These are phyloP conservation scores for Monascus ruber DNA, from an alignment of 2,329 filamentous ascomycete genomes.

Conservation along the genomic window DNA sequence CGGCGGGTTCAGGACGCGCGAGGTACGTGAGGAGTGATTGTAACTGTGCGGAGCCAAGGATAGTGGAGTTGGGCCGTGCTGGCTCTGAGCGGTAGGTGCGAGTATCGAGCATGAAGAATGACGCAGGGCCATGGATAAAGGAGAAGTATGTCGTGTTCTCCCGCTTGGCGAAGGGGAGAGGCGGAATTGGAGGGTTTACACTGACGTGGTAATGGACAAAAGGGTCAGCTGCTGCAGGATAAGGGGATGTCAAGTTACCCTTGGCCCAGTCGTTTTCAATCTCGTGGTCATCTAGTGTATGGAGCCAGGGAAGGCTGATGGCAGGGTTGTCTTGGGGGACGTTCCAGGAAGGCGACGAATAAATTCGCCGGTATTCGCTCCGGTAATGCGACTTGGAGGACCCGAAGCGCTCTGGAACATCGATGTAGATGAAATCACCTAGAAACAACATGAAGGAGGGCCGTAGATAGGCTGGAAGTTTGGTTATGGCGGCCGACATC, in stretches of 20 bases:
- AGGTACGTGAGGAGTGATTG: slow-evolving; percentile 71
- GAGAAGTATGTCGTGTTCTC: slow-evolving; percentile 69
- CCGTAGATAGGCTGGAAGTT: slow-evolving; percentile 46
- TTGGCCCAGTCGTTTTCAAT: slow-evolving; percentile 85
- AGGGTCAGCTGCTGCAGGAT: slow-evolving; percentile 66
- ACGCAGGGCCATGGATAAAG: slow-evolving; percentile 80
- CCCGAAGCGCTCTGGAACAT: slow-evolving; percentile 74
- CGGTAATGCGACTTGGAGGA: slow-evolving; percentile 64
- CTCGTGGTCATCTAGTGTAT: slow-evolving; percentile 93
- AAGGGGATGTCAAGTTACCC: slow-evolving; percentile 68
- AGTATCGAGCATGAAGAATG: slow-evolving; percentile 92
- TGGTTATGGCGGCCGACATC: slow-evolving; percentile 60
- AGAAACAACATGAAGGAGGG: slow-evolving; percentile 51
- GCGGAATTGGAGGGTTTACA: slow-evolving; percentile 62
- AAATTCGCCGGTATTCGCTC: slow-evolving; percentile 89
- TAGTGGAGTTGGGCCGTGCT: slow-evolving; percentile 55
- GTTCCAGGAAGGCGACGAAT: slow-evolving; percentile 83
- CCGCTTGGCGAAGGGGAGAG: slow-evolving; percentile 39
- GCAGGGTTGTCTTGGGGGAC: slow-evolving; percentile 53
- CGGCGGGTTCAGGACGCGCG: slow-evolving; percentile 55
- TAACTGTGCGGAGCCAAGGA: slow-evolving; percentile 73
- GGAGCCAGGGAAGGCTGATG: slow-evolving; percentile 74
- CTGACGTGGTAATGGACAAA: slow-evolving; percentile 78
- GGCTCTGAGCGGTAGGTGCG: slow-evolving; percentile 63
- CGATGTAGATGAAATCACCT: slow-evolving; percentile 43